These are phyloP conservation scores for Exophiala phaeomuriformis DNA, from an alignment of 2,329 filamentous ascomycete species.

Conservation along the genomic window DNA sequence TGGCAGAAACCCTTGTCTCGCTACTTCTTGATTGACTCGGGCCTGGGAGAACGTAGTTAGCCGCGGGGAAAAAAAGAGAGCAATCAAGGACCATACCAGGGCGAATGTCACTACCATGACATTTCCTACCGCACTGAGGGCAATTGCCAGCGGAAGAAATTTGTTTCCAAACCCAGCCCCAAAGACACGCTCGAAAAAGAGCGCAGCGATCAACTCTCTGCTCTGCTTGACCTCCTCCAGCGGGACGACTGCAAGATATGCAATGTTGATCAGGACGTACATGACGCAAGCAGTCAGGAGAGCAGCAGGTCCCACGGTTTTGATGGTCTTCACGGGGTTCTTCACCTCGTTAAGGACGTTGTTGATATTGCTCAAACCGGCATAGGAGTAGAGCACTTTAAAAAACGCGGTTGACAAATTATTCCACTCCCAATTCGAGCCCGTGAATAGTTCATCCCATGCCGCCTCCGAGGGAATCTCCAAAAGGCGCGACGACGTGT, in stretches of 20 bases:
- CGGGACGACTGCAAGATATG: constrained; percentile 58
- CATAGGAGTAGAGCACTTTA: constrained; percentile 62
- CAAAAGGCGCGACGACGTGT: constrained; percentile 2
- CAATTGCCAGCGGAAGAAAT: constrained; percentile 57
- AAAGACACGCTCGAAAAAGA: constrained; percentile 61
- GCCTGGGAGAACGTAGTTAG: constrained; percentile 40
- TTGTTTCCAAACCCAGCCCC: constrained; percentile 51
- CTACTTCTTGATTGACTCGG: constrained; percentile 65
- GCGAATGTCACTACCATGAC: constrained; percentile 67
- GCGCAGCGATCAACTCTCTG: constrained; percentile 59
- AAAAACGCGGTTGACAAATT: constrained; percentile 58
- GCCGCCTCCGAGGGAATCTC: constrained; percentile 20
- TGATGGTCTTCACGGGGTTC: constrained; percentile 59
- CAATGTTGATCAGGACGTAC: constrained; percentile 61
- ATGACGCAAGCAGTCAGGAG: constrained; percentile 55
- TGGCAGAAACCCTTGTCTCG: constrained; percentile 62
- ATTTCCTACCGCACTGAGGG: constrained; percentile 61
- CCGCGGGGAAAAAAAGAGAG: too few relatives aligned
- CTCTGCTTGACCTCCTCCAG: constrained; percentile 59
- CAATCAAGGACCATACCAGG: constrained; percentile 42
- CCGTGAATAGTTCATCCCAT: constrained; percentile 55
- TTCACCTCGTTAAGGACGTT: constrained; percentile 66
- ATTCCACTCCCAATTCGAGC: constrained; percentile 62
- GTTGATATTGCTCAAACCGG: constrained; percentile 59
- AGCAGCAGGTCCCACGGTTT: constrained; percentile 54